Percentiles rank a stretch among this genome's conserved stretches.
Conservation (phyloP, 495 filamentous ascomycete species). For the Aspergillus sparsus region DNA sequence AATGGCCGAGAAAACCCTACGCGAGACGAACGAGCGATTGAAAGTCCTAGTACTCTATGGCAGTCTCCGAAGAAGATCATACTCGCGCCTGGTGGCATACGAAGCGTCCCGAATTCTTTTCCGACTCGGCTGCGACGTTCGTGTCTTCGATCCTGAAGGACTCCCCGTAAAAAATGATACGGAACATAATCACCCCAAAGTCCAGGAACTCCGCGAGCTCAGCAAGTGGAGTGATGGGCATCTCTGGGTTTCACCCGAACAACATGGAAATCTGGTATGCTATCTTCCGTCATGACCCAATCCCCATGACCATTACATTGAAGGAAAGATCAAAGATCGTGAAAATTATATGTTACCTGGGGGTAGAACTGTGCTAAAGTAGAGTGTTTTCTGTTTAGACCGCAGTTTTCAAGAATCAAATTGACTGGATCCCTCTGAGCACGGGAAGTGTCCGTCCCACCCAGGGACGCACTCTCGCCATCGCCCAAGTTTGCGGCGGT, state of each 20-base stretch:
- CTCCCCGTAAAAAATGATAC: conserved; percentile 66
- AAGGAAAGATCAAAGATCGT: too few species aligned
- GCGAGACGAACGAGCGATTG: conserved; percentile 45
- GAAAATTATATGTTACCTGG: too few species aligned
- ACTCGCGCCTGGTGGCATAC: conserved; percentile 60
- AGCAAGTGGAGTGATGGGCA: conserved; percentile 70
- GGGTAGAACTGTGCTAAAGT: too few species aligned
- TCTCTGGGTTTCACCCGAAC: conserved; percentile 68
- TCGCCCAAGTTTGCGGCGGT: conserved; percentile 67
- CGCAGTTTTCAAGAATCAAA: conserved; percentile 73
- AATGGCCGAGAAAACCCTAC: conserved; percentile 52
- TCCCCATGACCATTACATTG: too few species aligned
- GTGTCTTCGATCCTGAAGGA: conserved; percentile 61
- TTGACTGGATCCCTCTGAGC: conserved; percentile 71
- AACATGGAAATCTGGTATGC: conserved; percentile 67
- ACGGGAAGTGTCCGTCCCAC: conserved; percentile 67
- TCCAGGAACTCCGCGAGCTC: conserved; percentile 65
- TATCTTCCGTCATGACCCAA: background rate
- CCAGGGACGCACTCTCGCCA: conserved; percentile 65
- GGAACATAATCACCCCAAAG: conserved; percentile 59
- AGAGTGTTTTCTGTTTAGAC: conserved; percentile 41
- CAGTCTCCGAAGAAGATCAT: conserved; percentile 60
- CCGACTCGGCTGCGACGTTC: conserved; percentile 67
- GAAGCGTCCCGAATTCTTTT: conserved; percentile 65
- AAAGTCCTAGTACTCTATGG: conserved; percentile 67